phyloP scores from a whole-genome alignment of 2,329 filamentous ascomycete genomes.

The Phyllosticta capitalensis region DNA sequence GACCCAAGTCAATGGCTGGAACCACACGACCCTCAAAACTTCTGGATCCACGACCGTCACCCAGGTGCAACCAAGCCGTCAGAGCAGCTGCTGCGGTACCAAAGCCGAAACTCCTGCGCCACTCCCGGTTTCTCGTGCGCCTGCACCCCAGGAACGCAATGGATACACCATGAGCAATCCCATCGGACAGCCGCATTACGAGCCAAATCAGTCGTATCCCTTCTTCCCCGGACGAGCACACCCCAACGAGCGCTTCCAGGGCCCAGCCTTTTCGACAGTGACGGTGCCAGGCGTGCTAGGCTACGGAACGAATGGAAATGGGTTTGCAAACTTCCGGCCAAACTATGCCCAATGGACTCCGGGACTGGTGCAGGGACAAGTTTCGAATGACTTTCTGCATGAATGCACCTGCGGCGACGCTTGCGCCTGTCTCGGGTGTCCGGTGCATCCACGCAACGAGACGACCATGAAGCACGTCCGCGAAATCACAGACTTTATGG shows the following conservation, averaged over 20 bases:
- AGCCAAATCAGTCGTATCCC: not conserved
- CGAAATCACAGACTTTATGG: constrained; percentile 8
- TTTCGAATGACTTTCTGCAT: constrained; percentile 21
- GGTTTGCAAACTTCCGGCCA: not conserved
- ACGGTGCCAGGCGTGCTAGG: not conserved
- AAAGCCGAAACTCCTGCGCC: not conserved
- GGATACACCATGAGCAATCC: not conserved
- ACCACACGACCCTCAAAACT: constrained; percentile 2
- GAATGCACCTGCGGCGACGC: constrained; percentile 55
- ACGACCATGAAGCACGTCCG: constrained; percentile 48
- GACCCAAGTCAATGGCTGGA: constrained; percentile 6
- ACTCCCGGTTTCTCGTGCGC: not conserved
- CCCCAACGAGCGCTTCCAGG: not conserved
- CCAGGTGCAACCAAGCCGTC: not conserved
- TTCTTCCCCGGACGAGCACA: not conserved
- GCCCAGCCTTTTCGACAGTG: not conserved
- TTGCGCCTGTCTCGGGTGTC: constrained; percentile 60
- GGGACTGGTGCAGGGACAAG: not conserved
- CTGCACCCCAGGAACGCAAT: not conserved
- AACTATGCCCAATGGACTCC: not conserved
- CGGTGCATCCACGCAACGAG: constrained; percentile 58
- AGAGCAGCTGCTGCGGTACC: constrained; percentile 1
- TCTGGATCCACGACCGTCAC: not conserved
- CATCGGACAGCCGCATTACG: not conserved
- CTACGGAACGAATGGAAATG: not conserved